A percentile compares a stretch with the other conserved stretches of the same genome.
These are phyloP conservation scores for Aspergillus neoniger DNA, from an alignment of 2,329 filamentous ascomycete genomes.

Conservation along the genomic window DNA sequence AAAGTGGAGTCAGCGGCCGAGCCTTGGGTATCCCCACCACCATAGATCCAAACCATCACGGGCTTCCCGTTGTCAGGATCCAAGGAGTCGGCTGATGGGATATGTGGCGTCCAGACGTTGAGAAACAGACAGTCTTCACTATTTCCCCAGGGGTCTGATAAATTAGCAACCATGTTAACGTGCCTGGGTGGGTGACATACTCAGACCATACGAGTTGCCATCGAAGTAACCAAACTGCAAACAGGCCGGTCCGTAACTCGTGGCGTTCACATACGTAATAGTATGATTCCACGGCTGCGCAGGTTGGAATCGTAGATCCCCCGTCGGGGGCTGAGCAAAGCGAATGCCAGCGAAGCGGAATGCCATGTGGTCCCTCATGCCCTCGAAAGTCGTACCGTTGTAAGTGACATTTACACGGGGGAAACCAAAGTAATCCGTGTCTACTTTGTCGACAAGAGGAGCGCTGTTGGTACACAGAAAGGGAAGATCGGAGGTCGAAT, in stretches of 20 bases:
- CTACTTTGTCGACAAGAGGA: neutral
- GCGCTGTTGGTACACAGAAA: neutral
- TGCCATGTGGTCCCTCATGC: neutral
- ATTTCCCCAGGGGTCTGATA: neutral
- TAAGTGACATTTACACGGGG: neutral
- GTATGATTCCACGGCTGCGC: constrained; percentile 1
- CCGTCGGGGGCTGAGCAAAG: constrained; percentile 5
- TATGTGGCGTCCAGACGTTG: neutral
- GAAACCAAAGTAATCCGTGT: neutral
- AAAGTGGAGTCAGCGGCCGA: neutral
- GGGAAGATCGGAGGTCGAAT: neutral
- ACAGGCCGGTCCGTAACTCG: constrained; percentile 9
- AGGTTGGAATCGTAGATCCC: constrained; percentile 10
- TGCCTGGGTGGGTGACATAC: neutral
- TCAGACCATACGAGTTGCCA: neutral
- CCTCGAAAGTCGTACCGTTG: neutral
- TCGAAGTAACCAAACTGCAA: neutral
- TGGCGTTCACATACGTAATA: neutral
- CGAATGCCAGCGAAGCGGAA: constrained; percentile 1
- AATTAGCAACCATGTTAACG: neutral
- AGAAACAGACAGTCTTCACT: constrained; percentile 1
- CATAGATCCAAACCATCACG: neutral
- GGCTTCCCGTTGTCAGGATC: neutral
- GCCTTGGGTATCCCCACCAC: neutral
- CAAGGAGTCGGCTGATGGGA: neutral